A percentile compares a stretch with the other conserved stretches of the same genome.
Conservation (phyloP, 345 rosid genomes). For the Hevea brasiliensis region DNA sequence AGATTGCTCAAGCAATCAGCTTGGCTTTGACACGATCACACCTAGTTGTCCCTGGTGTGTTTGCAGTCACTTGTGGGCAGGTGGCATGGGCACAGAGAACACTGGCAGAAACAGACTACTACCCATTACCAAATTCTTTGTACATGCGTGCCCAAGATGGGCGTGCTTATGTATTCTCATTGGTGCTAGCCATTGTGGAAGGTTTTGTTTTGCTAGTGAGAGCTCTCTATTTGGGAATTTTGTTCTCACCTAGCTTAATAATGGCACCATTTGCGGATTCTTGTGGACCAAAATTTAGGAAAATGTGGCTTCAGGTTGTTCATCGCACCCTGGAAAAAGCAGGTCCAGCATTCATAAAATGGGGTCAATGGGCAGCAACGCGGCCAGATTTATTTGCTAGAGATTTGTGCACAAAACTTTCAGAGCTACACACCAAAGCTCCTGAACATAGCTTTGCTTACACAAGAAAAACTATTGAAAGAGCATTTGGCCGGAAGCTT, state of each 20-base stretch:
- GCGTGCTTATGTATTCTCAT: conserved; percentile 15
- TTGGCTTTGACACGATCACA: conserved; percentile 28
- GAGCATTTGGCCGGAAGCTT: conserved; percentile 32
- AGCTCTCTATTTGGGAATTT: conserved; percentile 27
- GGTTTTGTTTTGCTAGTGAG: conserved; percentile 22
- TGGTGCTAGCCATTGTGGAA: conserved; percentile 20
- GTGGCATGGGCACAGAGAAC: conserved; percentile 9
- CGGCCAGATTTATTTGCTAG: conserved; percentile 36
- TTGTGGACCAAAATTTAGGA: conserved; percentile 21
- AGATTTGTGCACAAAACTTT: conserved; percentile 27
- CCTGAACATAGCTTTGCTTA: conserved; percentile 30
- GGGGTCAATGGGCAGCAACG: conserved; percentile 41
- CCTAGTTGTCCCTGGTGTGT: conserved; percentile 24
- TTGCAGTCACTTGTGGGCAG: conserved; percentile 20
- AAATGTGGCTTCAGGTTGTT: conserved; percentile 27
- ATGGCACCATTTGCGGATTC: conserved; percentile 33
- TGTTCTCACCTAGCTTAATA: conserved; percentile 31
- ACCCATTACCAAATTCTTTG: conserved; percentile 5
- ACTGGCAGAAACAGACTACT: conserved; percentile 20
- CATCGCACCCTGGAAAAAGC: conserved; percentile 26
- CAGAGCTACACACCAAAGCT: conserved; percentile 32
- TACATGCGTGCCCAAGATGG: conserved; percentile 21
- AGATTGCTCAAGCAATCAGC: conserved; percentile 20
- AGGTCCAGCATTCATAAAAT: conserved; percentile 35
- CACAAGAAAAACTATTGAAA: conserved; percentile 27